These are phyloP conservation scores for Rhizopogon sp. DNA, from an alignment of 768 basidiomycete genomes.

Conservation along the genomic window DNA sequence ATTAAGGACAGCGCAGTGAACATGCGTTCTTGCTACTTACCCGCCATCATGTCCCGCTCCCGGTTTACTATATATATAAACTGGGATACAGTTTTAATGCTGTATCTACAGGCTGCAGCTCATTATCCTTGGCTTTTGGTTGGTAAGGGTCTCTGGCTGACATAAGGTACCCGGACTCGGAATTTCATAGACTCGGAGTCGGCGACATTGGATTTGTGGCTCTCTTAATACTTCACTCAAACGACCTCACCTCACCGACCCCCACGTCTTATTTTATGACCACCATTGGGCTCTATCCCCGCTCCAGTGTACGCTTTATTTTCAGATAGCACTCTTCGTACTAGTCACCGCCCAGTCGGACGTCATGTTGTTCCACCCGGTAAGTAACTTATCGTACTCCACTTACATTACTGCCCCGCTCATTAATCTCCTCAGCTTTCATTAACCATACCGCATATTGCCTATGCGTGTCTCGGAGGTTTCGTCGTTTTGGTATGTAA, in stretches of 20 bases:
- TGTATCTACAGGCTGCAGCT: too few species aligned
- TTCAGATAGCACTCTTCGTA: neutral
- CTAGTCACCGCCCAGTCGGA: conserved; percentile 10
- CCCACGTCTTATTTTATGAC: conserved; percentile 1
- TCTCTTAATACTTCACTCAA: neutral
- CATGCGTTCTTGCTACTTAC: neutral
- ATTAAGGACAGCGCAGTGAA: neutral
- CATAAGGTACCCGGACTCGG: neutral
- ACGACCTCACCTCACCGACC: neutral
- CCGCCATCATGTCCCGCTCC: neutral
- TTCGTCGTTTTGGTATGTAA: conserved; percentile 70
- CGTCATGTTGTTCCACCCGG: conserved; percentile 48
- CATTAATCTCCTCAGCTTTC: conserved; percentile 23
- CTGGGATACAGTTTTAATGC: neutral
- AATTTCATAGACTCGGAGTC: neutral
- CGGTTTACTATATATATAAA: neutral
- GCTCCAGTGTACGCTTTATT: conserved; percentile 1
- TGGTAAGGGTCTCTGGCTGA: neutral
- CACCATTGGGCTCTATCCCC: neutral
- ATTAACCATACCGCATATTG: conserved; percentile 66
- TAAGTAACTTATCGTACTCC: conserved; percentile 21
- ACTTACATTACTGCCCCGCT: neutral
- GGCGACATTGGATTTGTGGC: neutral
- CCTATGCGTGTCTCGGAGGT: conserved; percentile 74
- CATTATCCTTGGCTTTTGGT: neutral